These are phyloP conservation scores for Oryza glaberrima DNA, from an alignment of 176 grass and related monocot species.

Conservation along the genomic window DNA sequence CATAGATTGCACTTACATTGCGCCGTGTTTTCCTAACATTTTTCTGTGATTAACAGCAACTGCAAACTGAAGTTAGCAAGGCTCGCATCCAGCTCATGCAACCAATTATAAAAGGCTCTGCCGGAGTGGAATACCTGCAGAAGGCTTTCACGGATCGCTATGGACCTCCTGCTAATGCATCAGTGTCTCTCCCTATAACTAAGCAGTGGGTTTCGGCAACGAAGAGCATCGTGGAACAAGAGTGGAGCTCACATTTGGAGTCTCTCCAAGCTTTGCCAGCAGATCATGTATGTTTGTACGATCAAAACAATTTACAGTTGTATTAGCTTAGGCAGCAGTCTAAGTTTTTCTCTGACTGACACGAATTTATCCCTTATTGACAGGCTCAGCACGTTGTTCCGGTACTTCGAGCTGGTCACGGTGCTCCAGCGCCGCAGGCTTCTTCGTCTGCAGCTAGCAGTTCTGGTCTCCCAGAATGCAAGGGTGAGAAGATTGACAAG, in stretches of 20 bases:
- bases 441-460: conserved; percentile 29
- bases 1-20: neutral
- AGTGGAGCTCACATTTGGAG: conserved; percentile 73
- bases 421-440: conserved; percentile 42
- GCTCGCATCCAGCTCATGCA: conserved; percentile 79
- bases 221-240: conserved; percentile 47
- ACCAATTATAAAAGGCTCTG: conserved; percentile 77
- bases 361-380: neutral
- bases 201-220: conserved; percentile 57
- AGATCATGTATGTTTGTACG: conserved; percentile 46
- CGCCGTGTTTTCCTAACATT: conserved; percentile 8
- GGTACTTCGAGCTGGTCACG: conserved; percentile 72
- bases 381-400: conserved; percentile 65
- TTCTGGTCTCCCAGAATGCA: conserved; percentile 68
- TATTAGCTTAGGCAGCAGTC: neutral
- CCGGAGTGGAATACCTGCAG: conserved; percentile 86
- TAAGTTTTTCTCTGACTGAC: conserved; percentile 24
- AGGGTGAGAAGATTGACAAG: conserved; percentile 79
- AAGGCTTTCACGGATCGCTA: conserved; percentile 82
- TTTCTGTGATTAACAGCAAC: conserved; percentile 56
- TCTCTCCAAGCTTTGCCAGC: conserved; percentile 52
- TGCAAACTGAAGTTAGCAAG: conserved; percentile 79
- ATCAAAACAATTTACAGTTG: neutral
- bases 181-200: conserved; percentile 57
- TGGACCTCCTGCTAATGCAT: conserved; percentile 54